phyloP scores from a whole-genome alignment of 345 rosid genomes.

The Salix koriyanagi region DNA sequence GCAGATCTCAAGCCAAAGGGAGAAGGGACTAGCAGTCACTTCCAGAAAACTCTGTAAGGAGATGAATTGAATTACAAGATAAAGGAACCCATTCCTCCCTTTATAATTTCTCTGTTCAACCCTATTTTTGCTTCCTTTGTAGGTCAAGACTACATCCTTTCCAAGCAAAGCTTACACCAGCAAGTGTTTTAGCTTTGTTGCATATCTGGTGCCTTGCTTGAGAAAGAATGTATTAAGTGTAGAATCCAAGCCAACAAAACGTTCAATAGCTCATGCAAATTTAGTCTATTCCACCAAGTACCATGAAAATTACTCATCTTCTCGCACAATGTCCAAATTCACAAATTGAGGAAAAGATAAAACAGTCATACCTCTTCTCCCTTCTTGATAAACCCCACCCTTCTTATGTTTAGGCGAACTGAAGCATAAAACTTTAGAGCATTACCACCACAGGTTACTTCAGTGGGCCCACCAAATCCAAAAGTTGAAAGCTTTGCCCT shows the following conservation, averaged over 20 bases:
- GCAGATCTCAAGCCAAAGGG: not conserved
- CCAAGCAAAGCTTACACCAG: not conserved
- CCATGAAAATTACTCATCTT: not conserved
- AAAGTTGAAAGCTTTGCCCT: conserved; percentile 86
- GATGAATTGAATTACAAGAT: not conserved
- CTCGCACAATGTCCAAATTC: not conserved
- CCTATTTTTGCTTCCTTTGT: not conserved
- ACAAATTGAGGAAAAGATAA: not conserved
- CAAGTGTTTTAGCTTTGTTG: not conserved
- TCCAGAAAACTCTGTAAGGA: not conserved
- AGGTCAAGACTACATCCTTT: not conserved
- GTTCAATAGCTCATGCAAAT: not conserved
- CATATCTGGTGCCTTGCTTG: not conserved
- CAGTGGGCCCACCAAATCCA: conserved; percentile 90
- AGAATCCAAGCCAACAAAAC: not conserved
- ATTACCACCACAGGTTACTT: conserved; percentile 98
- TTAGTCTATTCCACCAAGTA: not conserved
- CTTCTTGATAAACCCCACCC: conserved; percentile 71
- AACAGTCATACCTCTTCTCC: conserved; percentile 71
- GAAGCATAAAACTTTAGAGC: conserved; percentile 98
- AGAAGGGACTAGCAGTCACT: not conserved
- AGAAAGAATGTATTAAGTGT: not conserved
- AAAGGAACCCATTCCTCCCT: not conserved
- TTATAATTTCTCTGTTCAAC: not conserved
- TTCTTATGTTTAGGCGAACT: conserved; percentile 70